phyloP scores from a whole-genome alignment of 306 rosid genomes.

The Quercus suber region DNA sequence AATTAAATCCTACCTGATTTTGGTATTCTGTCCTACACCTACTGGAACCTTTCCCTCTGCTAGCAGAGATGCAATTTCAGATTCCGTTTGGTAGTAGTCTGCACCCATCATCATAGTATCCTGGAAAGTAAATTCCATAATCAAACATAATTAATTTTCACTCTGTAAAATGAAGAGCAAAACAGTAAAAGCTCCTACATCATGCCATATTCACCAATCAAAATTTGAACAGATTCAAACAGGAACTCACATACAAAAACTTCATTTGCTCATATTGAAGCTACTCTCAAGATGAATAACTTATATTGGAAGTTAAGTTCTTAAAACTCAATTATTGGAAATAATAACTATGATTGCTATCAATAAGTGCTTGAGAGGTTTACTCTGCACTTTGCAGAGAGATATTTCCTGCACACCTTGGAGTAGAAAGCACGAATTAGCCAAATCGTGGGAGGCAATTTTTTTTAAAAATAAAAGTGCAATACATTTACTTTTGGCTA shows the following conservation, averaged over 20 bases:
- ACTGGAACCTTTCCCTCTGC: constrained; percentile 90
- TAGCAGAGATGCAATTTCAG: constrained; percentile 76
- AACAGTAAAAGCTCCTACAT: neutral
- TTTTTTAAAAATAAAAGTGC: no score
- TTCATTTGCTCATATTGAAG: neutral
- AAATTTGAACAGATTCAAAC: neutral
- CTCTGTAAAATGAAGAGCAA: constrained; percentile 13
- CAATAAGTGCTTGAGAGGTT: neutral
- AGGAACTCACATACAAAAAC: neutral
- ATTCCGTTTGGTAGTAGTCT: constrained; percentile 92
- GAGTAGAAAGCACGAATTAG: no score
- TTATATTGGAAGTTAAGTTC: neutral
- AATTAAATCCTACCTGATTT: constrained; percentile 58
- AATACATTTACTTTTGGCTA: no score
- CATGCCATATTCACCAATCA: no score
- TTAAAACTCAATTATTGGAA: neutral
- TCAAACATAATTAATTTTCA: neutral
- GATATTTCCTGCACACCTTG: no score
- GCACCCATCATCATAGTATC: constrained; percentile 99
- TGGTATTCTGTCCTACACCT: constrained; percentile 93
- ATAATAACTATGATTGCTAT: neutral
- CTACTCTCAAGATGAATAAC: neutral
- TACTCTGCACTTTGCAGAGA: neutral
- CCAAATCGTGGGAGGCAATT: no score
- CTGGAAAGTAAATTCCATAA: constrained; percentile 41